phyloP scores from a whole-genome alignment of 352 stramenopile genomes.

The Globisporangium radiosum region DNA sequence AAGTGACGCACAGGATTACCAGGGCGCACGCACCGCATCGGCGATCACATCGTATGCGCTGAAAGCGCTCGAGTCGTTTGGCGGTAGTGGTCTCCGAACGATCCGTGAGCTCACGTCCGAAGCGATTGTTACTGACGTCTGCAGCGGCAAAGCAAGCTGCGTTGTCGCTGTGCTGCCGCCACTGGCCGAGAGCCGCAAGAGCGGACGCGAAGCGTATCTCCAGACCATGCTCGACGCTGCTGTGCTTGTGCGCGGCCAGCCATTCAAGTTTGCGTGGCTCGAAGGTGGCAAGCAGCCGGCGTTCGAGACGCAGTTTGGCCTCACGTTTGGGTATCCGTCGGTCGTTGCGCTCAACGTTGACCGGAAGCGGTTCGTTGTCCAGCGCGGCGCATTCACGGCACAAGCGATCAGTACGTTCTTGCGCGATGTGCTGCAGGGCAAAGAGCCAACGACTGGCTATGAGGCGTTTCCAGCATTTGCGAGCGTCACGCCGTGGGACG shows the following conservation, averaged over 20 bases:
- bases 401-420: constrained; percentile 72
- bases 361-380: constrained; percentile 78
- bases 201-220: constrained; percentile 81
- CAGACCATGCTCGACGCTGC: constrained; percentile 68
- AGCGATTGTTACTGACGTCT: constrained; percentile 71
- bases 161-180: constrained; percentile 87
- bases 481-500: constrained; percentile 71
- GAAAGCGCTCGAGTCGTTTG: constrained; percentile 59
- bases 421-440: constrained; percentile 61
- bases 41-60: constrained; percentile 81
- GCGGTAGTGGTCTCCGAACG: constrained; percentile 66
- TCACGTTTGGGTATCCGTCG: constrained; percentile 90
- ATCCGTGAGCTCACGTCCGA: constrained; percentile 62
- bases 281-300: constrained; percentile 81
- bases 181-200: constrained; percentile 85
- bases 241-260: constrained; percentile 85
- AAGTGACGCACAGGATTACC: constrained; percentile 74
- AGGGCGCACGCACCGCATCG: constrained; percentile 76
- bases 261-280: constrained; percentile 90
- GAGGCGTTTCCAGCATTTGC: constrained; percentile 54
- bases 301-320: constrained; percentile 80
- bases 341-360: constrained; percentile 86
- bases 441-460: constrained; percentile 56
- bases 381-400: constrained; percentile 64
- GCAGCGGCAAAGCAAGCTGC: constrained; percentile 85